A percentile compares a stretch with the other conserved stretches of the same genome.
phyloP scores from a whole-genome alignment of 129 eudicot genomes.

The Helichrysum umbraculigerum region DNA sequence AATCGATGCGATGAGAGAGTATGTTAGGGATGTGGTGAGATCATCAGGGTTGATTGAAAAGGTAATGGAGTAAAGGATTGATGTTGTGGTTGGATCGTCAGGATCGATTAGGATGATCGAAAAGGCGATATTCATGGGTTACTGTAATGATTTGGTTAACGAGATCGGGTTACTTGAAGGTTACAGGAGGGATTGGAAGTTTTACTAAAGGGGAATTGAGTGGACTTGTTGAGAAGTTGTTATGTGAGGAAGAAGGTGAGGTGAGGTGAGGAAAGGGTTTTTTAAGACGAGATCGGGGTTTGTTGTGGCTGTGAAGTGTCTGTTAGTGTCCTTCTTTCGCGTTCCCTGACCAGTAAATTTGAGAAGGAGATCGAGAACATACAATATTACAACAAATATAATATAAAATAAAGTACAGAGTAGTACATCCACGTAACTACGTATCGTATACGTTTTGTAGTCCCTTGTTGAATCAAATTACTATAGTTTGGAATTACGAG shows the following conservation, averaged over 20 bases:
- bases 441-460: too few species aligned
- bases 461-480: too few species aligned
- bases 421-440: too few species aligned
- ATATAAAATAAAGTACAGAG: too few species aligned
- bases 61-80: conserved; percentile 40
- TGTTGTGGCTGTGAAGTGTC: conserved; percentile 82
- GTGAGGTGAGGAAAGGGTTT: conserved; percentile 45
- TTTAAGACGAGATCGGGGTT: conserved; percentile 63
- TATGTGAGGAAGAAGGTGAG: conserved; percentile 36
- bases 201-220: conserved; percentile 59
- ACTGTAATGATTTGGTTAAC: conserved; percentile 35
- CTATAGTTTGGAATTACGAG: conserved; percentile 15
- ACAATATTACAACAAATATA: too few species aligned
- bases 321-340: too few species aligned
- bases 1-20: conserved; percentile 44
- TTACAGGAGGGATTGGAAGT: conserved; percentile 67
- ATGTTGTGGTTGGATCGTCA: conserved; percentile 71
- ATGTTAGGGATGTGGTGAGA: conserved; percentile 39
- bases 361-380: too few species aligned
- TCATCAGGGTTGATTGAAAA: conserved; percentile 52
- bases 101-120: conserved; percentile 80
- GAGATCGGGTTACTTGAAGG: conserved; percentile 40
- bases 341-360: too few species aligned
- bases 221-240: conserved; percentile 50
- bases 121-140: conserved; percentile 56